phyloP scores from a whole-genome alignment of 345 rosid species.

The Crucihimalaya himalaica region DNA sequence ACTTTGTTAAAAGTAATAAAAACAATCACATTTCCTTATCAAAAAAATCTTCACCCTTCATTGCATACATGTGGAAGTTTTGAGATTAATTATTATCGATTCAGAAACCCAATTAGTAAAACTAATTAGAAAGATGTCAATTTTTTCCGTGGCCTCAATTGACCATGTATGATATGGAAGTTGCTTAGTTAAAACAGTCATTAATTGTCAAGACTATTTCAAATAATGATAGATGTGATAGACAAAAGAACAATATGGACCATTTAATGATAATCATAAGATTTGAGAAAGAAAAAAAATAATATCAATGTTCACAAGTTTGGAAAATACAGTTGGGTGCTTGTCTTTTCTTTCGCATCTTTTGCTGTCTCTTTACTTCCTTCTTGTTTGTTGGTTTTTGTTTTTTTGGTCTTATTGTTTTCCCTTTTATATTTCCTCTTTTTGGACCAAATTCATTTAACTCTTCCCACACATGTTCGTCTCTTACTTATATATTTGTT shows the following conservation, averaged over 20 bases:
- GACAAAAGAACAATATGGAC: slow-evolving; percentile 29
- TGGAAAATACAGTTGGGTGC: slow-evolving; percentile 34
- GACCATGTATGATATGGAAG: background rate
- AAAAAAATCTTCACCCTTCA: background rate
- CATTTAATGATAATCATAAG: slow-evolving; percentile 22
- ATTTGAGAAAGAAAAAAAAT: slow-evolving; percentile 22
- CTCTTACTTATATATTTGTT: background rate
- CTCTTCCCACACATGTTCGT: slow-evolving; percentile 14
- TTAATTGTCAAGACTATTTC: background rate
- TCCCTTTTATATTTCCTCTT: background rate
- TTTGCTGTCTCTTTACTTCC: slow-evolving; percentile 42
- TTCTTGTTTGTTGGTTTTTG: slow-evolving; percentile 41
- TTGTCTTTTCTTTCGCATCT: slow-evolving; percentile 39
- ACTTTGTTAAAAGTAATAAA: slow-evolving; percentile 15
- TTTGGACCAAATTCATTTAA: slow-evolving; percentile 30
- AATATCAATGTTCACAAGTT: slow-evolving; percentile 19
- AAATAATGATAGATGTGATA: slow-evolving; percentile 6
- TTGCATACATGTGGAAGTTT: background rate
- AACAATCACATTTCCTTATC: background rate
- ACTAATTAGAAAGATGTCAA: background rate
- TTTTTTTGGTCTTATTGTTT: slow-evolving; percentile 8
- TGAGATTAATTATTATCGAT: background rate
- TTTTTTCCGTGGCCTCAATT: background rate
- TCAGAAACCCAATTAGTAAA: background rate
- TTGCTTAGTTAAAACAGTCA: slow-evolving; percentile 6